phyloP scores from a whole-genome alignment of 768 basidiomycete genomes.

The Suillus subluteus region DNA sequence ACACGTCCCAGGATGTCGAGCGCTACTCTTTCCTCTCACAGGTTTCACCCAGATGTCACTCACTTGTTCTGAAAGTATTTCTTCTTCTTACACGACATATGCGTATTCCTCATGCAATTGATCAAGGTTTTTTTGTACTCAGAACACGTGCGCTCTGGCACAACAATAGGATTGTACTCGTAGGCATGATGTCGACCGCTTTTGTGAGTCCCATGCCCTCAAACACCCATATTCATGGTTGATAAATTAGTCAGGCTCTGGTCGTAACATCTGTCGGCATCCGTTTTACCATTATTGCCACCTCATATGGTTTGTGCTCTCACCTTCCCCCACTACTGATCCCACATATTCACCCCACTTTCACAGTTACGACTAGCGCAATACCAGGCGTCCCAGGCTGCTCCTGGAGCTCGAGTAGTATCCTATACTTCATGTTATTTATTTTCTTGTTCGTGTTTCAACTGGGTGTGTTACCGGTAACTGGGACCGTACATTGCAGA shows the following conservation, averaged over 20 bases:
- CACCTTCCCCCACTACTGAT: neutral
- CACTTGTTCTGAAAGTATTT: neutral
- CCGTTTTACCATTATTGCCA: too few relatives aligned
- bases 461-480: neutral
- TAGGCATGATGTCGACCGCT: neutral
- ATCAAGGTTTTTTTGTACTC: neutral
- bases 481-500: neutral
- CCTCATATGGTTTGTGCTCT: neutral
- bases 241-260: too few relatives aligned
- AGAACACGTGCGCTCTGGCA: neutral
- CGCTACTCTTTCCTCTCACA: neutral
- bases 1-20: neutral
- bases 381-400: neutral
- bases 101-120: neutral
- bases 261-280: too few relatives aligned
- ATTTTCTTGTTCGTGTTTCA: neutral
- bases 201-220: neutral
- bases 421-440: neutral
- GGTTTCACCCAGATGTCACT: neutral
- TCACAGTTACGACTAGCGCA: neutral
- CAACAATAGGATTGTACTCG: neutral
- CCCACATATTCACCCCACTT: neutral
- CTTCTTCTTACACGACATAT: neutral
- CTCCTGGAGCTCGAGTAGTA: neutral
- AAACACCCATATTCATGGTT: too few relatives aligned